A percentile compares a stretch with the other conserved stretches of the same genome.
phyloP scores from a whole-genome alignment of 73 alveolate species.

The Blepharisma japonicum region DNA sequence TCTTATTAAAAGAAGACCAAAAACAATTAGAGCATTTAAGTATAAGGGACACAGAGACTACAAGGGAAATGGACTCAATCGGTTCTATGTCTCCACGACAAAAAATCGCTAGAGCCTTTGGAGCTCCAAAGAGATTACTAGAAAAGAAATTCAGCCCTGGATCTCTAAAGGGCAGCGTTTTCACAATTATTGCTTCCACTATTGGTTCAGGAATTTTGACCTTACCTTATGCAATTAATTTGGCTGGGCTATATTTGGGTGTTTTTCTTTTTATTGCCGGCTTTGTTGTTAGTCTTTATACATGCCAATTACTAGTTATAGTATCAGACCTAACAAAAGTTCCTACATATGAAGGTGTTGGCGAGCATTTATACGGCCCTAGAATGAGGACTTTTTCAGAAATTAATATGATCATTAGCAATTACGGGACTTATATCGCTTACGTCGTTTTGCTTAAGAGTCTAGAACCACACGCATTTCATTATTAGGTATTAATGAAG shows the following conservation, averaged over 20 bases:
- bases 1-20: too few relatives aligned
- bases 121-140: conserved; percentile 44
- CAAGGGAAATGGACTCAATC: too few relatives aligned
- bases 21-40: too few relatives aligned
- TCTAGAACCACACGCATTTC: conserved; percentile 27
- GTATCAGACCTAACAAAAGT: conserved; percentile 41
- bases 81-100: too few relatives aligned
- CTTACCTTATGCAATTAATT: conserved; percentile 42
- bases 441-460: conserved; percentile 57
- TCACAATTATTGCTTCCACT: conserved; percentile 58
- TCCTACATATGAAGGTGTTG: conserved; percentile 57
- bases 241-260: conserved; percentile 55
- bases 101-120: too few relatives aligned
- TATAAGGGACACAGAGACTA: too few relatives aligned
- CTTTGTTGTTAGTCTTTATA: conserved; percentile 52
- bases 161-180: conserved; percentile 51
- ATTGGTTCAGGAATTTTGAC: conserved; percentile 71
- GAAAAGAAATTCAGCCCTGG: conserved; percentile 57
- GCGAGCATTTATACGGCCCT: conserved; percentile 41
- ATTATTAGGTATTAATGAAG: background rate
- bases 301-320: conserved; percentile 56
- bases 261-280: conserved; percentile 44
- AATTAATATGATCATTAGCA: conserved; percentile 37
- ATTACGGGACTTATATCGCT: conserved; percentile 52
- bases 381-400: conserved; percentile 37